These are phyloP conservation scores for Cryptococcus maquisensis DNA, from an alignment of 1,284 basidiomycete species.

Conservation along the genomic window DNA sequence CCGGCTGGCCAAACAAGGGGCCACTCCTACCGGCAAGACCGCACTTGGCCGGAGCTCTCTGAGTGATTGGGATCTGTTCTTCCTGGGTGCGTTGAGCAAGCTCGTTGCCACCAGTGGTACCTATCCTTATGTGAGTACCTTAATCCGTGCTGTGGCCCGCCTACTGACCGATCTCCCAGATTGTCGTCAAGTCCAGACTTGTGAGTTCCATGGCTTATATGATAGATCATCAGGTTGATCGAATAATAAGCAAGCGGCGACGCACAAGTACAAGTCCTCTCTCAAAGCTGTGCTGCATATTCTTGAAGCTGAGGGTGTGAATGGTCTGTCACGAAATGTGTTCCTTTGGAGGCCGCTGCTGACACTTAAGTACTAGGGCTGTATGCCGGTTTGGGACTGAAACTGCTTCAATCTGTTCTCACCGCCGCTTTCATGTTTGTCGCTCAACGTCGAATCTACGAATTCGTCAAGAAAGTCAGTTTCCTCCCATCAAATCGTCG, in stretches of 20 bases:
- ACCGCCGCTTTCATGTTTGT: conserved; percentile 87
- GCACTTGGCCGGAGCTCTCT: conserved; percentile 54
- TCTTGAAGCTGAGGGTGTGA: conserved; percentile 68
- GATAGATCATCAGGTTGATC: neutral
- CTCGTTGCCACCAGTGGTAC: conserved; percentile 53
- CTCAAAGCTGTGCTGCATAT: conserved; percentile 53
- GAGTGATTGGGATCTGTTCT: conserved; percentile 81
- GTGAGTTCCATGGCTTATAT: conserved; percentile 19
- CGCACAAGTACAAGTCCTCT: conserved; percentile 49
- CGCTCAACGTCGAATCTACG: conserved; percentile 63
- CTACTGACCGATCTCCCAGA: conserved; percentile 18
- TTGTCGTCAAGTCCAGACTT: conserved; percentile 50
- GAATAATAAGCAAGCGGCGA: conserved; percentile 44
- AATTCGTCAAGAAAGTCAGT: conserved; percentile 44
- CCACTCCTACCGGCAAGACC: conserved; percentile 40
- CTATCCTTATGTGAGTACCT: conserved; percentile 46
- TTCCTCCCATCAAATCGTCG: neutral
- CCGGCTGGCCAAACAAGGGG: conserved; percentile 18
- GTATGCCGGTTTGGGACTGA: conserved; percentile 78
- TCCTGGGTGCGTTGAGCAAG: conserved; percentile 84
- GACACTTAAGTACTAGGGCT: conserved; percentile 53
- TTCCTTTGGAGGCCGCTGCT: neutral
- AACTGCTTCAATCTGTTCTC: conserved; percentile 81
- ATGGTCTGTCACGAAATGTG: conserved; percentile 25
- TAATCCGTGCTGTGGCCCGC: too few relatives aligned